A percentile compares a stretch with the other conserved stretches of the same genome.
These are phyloP conservation scores for Oropetium thomaeum DNA, from an alignment of 176 grass and related monocot species.

Conservation along the genomic window DNA sequence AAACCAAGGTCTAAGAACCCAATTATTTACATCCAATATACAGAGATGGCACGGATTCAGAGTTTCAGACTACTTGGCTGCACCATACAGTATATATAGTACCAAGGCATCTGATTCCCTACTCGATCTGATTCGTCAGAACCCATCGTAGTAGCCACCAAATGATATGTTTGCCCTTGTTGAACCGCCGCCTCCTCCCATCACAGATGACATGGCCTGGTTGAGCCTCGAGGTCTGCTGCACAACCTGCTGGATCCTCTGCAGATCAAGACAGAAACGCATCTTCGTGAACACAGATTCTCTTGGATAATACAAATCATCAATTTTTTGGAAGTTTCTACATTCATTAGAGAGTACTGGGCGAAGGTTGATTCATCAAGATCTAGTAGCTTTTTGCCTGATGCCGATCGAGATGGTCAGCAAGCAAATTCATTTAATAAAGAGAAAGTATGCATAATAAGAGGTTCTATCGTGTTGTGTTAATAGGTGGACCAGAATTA, in stretches of 20 bases:
- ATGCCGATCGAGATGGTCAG: neutral
- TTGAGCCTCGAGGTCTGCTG: conserved; percentile 86
- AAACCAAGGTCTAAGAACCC: conserved; percentile 22
- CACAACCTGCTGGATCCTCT: conserved; percentile 82
- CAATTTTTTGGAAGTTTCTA: neutral
- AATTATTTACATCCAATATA: conserved; percentile 41
- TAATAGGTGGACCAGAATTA: neutral
- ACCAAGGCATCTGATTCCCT: conserved; percentile 2
- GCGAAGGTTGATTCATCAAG: neutral
- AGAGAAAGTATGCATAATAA: no score
- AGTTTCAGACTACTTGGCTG: conserved; percentile 15
- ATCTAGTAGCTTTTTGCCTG: neutral
- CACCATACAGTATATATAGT: neutral
- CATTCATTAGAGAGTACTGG: neutral
- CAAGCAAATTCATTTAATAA: neutral
- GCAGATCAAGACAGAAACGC: conserved; percentile 37
- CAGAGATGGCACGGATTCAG: neutral
- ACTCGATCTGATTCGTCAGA: conserved; percentile 36
- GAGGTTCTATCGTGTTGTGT: no score
- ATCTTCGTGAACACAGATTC: neutral
- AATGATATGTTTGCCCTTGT: conserved; percentile 73
- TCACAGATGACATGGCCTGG: conserved; percentile 70
- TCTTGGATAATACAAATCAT: neutral
- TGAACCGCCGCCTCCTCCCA: conserved; percentile 57
- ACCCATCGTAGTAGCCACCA: conserved; percentile 67